Conservation (phyloP, 345 rosid species). For the Gossypium arboreum region DNA sequence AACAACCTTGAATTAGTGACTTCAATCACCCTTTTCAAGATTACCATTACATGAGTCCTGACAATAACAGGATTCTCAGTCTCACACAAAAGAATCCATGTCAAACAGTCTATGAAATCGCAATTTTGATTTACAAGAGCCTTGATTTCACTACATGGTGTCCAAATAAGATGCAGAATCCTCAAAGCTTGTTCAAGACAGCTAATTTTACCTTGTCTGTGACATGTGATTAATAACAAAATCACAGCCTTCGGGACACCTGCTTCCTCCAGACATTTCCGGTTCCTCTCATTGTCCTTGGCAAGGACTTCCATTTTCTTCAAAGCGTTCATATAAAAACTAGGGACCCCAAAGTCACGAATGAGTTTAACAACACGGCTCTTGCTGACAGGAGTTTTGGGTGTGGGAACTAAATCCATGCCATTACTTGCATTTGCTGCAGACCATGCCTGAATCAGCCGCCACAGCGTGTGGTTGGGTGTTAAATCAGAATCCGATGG, state of each 20-base stretch:
- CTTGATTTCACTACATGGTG: conserved; percentile 27
- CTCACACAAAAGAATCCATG: conserved; percentile 28
- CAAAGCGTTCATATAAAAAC: conserved; percentile 8
- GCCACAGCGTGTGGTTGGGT: conserved; percentile 45
- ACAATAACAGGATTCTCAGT: conserved; percentile 8
- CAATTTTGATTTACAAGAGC: conserved; percentile 24
- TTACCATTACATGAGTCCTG: conserved; percentile 26
- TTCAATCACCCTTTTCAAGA: conserved; percentile 25
- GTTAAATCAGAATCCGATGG: conserved; percentile 38
- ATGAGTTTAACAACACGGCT: conserved; percentile 25
- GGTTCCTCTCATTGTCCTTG: conserved; percentile 10
- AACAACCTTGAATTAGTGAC: conserved; percentile 12
- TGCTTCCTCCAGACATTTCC: conserved; percentile 29
- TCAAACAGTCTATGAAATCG: conserved; percentile 33
- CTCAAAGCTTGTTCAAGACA: conserved; percentile 39
- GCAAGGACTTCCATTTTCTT: conserved; percentile 34
- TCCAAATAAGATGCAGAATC: conserved; percentile 32
- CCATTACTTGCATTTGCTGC: conserved; percentile 20
- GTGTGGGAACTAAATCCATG: conserved; percentile 30
- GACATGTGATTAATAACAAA: conserved; percentile 23
- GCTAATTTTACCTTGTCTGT: background rate
- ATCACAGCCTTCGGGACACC: conserved; percentile 31
- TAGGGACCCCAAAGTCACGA: conserved; percentile 25
- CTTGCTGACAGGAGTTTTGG: conserved; percentile 27
- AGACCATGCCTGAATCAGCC: conserved; percentile 60